Percentiles rank a stretch among this genome's conserved stretches.
These are phyloP conservation scores for Echinochloa phyllopogon DNA, from an alignment of 176 grass and related monocot species.

Conservation along the genomic window DNA sequence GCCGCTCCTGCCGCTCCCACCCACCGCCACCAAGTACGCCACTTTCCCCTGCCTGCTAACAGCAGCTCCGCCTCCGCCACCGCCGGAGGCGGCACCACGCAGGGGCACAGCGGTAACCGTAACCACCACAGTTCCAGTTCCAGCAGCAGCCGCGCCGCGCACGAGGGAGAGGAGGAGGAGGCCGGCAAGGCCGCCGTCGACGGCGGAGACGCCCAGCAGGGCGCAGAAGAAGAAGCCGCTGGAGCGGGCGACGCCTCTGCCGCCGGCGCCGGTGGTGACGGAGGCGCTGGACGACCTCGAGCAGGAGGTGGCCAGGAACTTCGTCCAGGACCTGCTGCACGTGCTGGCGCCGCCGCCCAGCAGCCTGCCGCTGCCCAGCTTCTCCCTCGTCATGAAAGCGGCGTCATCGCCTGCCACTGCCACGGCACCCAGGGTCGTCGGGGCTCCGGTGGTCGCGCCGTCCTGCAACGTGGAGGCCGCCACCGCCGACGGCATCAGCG, in stretches of 20 bases:
- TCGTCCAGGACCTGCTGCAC: conserved; percentile 58
- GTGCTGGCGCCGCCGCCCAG: conserved; percentile 64
- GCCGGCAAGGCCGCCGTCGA: conserved; percentile 18
- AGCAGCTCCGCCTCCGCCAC: not conserved
- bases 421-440: not conserved
- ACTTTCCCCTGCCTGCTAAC: conserved; percentile 30
- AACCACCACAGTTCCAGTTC: too few species aligned
- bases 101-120: not conserved
- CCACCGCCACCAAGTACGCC: conserved; percentile 40
- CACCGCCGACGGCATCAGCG: conserved; percentile 32
- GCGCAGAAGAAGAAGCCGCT: conserved; percentile 53
- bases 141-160: not conserved
- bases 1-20: conserved; percentile 68
- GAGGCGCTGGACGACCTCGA: conserved; percentile 64
- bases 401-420: not conserved
- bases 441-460: not conserved
- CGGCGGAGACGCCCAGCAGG: not conserved
- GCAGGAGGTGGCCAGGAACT: conserved; percentile 53
- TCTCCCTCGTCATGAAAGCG: conserved; percentile 47
- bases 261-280: conserved; percentile 33
- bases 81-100: not conserved
- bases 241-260: conserved; percentile 60
- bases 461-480: conserved; percentile 53
- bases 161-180: conserved; percentile 50
- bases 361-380: conserved; percentile 72